phyloP scores from a whole-genome alignment of 2,329 filamentous ascomycete genomes.

The Aspergillus pseudonomiae region DNA sequence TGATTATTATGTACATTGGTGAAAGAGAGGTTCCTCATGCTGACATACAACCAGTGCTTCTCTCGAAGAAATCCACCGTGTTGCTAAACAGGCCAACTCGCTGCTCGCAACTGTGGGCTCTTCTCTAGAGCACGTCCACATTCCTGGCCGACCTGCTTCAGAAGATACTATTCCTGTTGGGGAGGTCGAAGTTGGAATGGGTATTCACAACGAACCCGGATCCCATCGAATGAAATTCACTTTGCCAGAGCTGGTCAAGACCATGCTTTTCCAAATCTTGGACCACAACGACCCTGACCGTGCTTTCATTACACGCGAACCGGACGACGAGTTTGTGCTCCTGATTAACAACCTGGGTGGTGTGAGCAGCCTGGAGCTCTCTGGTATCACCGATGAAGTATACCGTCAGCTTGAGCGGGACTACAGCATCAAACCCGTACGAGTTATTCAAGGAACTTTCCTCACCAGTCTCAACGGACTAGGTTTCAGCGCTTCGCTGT shows the following conservation, averaged over 20 bases:
- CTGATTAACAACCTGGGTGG: conserved; percentile 72
- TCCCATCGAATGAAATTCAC: conserved; percentile 55
- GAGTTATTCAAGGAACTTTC: conserved; percentile 68
- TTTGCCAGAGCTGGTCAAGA: conserved; percentile 56
- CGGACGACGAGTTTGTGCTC: conserved; percentile 64
- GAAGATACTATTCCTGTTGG: conserved; percentile 56
- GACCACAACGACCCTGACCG: conserved; percentile 65
- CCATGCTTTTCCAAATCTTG: conserved; percentile 68
- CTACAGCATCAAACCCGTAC: conserved; percentile 63
- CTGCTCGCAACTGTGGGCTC: conserved; percentile 86
- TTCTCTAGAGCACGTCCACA: conserved; percentile 87
- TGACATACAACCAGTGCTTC: conserved; percentile 40
- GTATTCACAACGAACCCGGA: conserved; percentile 69
- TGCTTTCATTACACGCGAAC: conserved; percentile 61
- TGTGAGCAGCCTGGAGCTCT: conserved; percentile 67
- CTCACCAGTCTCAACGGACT: conserved; percentile 73
- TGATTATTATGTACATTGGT: not conserved
- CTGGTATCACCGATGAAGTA: conserved; percentile 69
- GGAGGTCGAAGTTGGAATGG: conserved; percentile 72
- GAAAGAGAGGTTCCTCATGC: not conserved
- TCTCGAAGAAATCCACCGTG: conserved; percentile 70
- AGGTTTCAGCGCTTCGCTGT: conserved; percentile 70
- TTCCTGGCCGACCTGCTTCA: conserved; percentile 70
- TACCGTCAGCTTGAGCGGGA: conserved; percentile 60
- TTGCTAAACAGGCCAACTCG: conserved; percentile 70